Percentiles rank a stretch among this genome's conserved stretches.
Evolutionary conservation across 2,329 filamentous ascomycete species (phyloP).

Genomic region (Aureobasidium sp.): DNA sequence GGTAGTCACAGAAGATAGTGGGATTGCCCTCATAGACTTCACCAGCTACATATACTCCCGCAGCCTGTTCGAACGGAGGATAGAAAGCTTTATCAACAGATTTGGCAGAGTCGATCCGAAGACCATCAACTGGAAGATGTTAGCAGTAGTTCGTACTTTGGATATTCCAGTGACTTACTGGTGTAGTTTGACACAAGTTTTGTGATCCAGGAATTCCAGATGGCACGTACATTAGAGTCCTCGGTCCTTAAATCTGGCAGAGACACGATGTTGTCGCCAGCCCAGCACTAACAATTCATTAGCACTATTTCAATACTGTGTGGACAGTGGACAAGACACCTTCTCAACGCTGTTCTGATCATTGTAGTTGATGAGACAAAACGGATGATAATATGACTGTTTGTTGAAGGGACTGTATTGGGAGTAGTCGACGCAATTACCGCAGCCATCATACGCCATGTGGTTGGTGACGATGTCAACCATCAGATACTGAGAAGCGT

Average conservation of each 20-base stretch:
- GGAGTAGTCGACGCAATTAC: constrained; percentile 23
- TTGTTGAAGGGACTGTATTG: constrained; percentile 33
- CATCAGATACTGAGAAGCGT: constrained; percentile 24
- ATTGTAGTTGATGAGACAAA: constrained; percentile 49
- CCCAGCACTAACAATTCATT: constrained; percentile 9
- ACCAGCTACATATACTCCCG: constrained; percentile 32
- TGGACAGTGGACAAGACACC: background rate
- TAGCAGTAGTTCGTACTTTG: background rate
- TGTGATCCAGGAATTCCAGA: constrained; percentile 51
- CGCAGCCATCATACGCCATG: constrained; percentile 26
- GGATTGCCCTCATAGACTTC: constrained; percentile 34
- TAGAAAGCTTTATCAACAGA: constrained; percentile 35
- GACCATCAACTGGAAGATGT: constrained; percentile 35
- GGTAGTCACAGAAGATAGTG: constrained; percentile 30
- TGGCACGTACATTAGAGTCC: constrained; percentile 36
- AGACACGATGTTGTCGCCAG: constrained; percentile 42
- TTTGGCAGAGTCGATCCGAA: constrained; percentile 41
- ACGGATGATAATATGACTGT: constrained; percentile 39
- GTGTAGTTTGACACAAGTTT: constrained; percentile 50
- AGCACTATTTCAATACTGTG: background rate
- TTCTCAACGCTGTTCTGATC: constrained; percentile 31
- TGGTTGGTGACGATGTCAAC: constrained; percentile 31
- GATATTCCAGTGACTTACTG: constrained; percentile 20
- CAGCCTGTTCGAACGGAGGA: constrained; percentile 26
- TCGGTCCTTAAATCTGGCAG: constrained; percentile 55